Conservation (phyloP, 148 eudicot genomes). For the Rhododendron simsii region DNA sequence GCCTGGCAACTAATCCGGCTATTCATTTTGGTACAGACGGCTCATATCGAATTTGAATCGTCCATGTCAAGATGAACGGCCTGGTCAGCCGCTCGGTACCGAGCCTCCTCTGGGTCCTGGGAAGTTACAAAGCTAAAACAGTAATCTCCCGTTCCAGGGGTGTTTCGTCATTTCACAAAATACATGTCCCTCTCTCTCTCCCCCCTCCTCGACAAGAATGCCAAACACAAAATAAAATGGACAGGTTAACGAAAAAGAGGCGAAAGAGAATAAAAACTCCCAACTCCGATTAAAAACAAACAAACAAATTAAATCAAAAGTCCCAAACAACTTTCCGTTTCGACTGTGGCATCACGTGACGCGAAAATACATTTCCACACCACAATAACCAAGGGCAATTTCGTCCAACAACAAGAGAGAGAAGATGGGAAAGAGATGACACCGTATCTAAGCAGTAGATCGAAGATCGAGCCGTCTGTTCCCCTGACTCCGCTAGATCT, state of each 20-base stretch:
- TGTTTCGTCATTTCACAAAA: neutral
- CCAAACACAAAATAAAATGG: neutral
- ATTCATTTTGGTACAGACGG: too few relatives aligned
- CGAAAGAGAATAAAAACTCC: neutral
- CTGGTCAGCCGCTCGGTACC: too few relatives aligned
- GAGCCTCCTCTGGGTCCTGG: too few relatives aligned
- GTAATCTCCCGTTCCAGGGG: neutral
- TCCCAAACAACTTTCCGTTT: neutral
- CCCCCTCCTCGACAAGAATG: conserved; percentile 3
- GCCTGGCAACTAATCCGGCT: too few relatives aligned
- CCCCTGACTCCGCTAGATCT: neutral
- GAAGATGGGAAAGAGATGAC: neutral
- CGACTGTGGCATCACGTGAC: conserved; percentile 1
- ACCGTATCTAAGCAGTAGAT: neutral
- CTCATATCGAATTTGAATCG: too few relatives aligned
- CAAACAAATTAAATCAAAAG: neutral
- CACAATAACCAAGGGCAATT: neutral
- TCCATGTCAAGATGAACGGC: too few relatives aligned
- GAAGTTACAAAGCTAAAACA: neutral
- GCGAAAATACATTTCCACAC: neutral
- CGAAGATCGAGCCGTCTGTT: neutral
- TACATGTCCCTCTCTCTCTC: neutral
- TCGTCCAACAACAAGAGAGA: neutral
- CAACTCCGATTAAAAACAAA: neutral
- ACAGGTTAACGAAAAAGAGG: conserved; percentile 34